Evolutionary conservation across 768 basidiomycete species (phyloP), one percentile per base, ranked within the genome.

Genomic region (Leccinum truebloodii): DNA sequence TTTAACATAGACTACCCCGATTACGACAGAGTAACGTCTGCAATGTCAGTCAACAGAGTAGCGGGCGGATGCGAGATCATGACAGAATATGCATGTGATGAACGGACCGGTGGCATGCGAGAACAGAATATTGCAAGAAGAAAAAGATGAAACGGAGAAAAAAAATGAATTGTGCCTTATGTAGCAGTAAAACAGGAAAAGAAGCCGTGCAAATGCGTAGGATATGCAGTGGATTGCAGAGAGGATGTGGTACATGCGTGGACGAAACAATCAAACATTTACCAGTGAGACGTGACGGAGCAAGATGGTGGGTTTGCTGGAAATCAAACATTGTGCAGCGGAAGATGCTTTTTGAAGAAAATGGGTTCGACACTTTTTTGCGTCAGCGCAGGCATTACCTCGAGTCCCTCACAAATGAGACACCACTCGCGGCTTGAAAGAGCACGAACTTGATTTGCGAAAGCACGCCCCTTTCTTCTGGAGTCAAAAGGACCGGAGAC

Each of bases 401-500:
- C 52, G 71, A 67, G 6, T 73, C 63, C 67, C 62, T 75, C 63
- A 60, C 78, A 74, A 64, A 77, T 67, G 59, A 75, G 16, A 76
- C 73, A 14, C 74, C 73, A 20, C 75, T 75, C 35, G 65, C 78
- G 39, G 78, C 76, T 63, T 84, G 81, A 67, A 86, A 85, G 59
- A 87, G 75, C 20, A 79, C 80, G 55, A 72, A 76, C 71, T 85
- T 86, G 66, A 87, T 76, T 52, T 78, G 75, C 20, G 71, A 63
- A 48, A 87, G 81, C 28, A 69, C 69, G 54, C 70, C 70, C 50
- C 78, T 79, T 65, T 81, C 81, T 54, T 67, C 72, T 8, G 58
- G 54, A 41, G 68, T 70, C 62, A 79, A 59, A 7, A 77, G 62
- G 22, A 65, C 50, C 9, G 70, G 70, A 44, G 68, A 64, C 52